Base-by-base conservation (phyloP, 2,329 filamentous ascomycete genomes). In the Talaromyces sp. region DNA sequence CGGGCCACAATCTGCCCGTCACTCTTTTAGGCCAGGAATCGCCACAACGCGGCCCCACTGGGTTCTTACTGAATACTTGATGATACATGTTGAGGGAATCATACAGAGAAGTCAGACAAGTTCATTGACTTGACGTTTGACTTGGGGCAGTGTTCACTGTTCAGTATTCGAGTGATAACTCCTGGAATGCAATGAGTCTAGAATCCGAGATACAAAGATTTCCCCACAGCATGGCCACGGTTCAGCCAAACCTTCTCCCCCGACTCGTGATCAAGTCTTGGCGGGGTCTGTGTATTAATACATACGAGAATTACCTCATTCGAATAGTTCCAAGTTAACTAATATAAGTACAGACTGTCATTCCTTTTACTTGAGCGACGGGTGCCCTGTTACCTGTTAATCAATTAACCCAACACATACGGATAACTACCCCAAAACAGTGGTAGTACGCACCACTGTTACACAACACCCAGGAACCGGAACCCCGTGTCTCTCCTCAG, bases 1-100 rank as follows among this genome's bases (percentile, higher is more conserved):
- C 45, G 45, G 45, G 45, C 45, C 43, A 31, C 43, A 17, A 46
- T 39, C 33, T 52, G 50, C 50, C 50, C 50, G 50, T 53, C 50
- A 53, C 35, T 39, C 50, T 39, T 39, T 39, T 28, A 19, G 33
- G 50, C 36, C 21, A 15, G 28, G 21, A 40, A 28, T 53, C 50
- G 50, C 50, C 50, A 53, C 50, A 53, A 5, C 5, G 25, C 50
- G 50, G 50, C 50, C 50, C 50, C 50, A 40, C 50, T 33, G 36
- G 13, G 4, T 51, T 36, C 39, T 21, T 7, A 17, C 17, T 21
- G 15, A n/a, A 19, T 40, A 53, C 37, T 39, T 8, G 19, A 31
- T 40, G 36, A 25, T 40, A 25, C 13, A 25, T 4, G 25, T 13
- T 7, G 11, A 36, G 28, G 17, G 35, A 39, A 19, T 39, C 19